A percentile compares a stretch with the other conserved stretches of the same genome.
phyloP scores from a whole-genome alignment of 345 rosid species.

The Aegle marmelos region DNA sequence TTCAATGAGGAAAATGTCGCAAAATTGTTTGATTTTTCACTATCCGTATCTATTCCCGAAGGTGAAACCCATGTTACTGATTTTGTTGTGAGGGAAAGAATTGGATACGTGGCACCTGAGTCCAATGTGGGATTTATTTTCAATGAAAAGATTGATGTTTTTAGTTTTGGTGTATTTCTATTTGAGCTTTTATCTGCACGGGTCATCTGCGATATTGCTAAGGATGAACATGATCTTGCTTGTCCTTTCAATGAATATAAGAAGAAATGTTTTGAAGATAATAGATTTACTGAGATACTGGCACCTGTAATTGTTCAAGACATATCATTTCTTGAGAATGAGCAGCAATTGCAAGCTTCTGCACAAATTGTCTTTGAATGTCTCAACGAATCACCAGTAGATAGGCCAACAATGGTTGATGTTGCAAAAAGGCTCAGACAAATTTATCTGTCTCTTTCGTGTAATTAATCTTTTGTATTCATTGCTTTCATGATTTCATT shows the following conservation, averaged over 20 bases:
- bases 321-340: background rate
- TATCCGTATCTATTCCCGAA: constrained; percentile 19
- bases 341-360: constrained; percentile 5
- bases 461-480: no score
- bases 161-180: background rate
- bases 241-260: background rate
- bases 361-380: background rate
- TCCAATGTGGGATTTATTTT: background rate
- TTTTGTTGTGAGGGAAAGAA: background rate
- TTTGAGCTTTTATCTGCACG: background rate
- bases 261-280: background rate
- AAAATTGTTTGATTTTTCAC: constrained; percentile 17
- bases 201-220: no score
- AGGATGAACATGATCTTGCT: no score
- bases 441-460: no score
- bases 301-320: constrained; percentile 9
- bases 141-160: constrained; percentile 31
- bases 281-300: background rate
- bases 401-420: constrained; percentile 22
- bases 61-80: constrained; percentile 8
- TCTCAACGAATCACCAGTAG: background rate
- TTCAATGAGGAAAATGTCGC: constrained; percentile 2
- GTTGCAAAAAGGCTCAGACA: constrained; percentile 2
- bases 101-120: background rate
- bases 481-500: no score